phyloP scores from a whole-genome alignment of 2,329 filamentous ascomycete genomes.

The Pseudogymnoascus sp. region DNA sequence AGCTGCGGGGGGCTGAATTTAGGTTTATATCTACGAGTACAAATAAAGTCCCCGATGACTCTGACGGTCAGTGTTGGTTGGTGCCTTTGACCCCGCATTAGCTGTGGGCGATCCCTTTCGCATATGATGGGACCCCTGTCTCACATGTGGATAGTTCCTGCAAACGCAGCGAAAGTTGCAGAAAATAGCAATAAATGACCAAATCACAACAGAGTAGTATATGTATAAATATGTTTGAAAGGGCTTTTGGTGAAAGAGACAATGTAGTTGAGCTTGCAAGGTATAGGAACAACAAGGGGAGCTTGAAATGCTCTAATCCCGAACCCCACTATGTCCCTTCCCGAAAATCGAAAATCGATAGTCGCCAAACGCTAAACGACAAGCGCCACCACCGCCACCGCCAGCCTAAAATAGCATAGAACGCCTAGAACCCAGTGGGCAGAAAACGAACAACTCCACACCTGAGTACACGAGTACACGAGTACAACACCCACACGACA shows the following conservation, averaged over 20 bases:
- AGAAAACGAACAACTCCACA: neutral
- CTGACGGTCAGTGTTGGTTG: neutral
- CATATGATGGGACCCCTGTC: neutral
- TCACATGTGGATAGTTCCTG: neutral
- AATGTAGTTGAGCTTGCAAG: neutral
- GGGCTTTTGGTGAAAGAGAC: neutral
- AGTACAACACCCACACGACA: neutral
- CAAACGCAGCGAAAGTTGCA: neutral
- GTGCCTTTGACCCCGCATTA: neutral
- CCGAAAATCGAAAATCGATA: neutral
- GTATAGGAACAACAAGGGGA: neutral
- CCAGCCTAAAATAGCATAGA: neutral
- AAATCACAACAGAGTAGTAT: neutral
- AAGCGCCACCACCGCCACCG: neutral
- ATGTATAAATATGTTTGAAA: neutral
- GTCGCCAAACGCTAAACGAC: neutral
- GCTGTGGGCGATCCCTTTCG: neutral
- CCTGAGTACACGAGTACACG: neutral
- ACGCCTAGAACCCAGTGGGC: neutral
- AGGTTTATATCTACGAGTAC: neutral
- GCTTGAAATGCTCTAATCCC: neutral
- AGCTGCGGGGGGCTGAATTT: neutral
- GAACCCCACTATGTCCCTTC: neutral
- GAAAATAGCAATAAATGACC: neutral
- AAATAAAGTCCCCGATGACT: conserved; percentile 2